Evolutionary conservation across 169 alveolate species (phyloP).

Genomic region (Cystoisospora suis): DNA sequence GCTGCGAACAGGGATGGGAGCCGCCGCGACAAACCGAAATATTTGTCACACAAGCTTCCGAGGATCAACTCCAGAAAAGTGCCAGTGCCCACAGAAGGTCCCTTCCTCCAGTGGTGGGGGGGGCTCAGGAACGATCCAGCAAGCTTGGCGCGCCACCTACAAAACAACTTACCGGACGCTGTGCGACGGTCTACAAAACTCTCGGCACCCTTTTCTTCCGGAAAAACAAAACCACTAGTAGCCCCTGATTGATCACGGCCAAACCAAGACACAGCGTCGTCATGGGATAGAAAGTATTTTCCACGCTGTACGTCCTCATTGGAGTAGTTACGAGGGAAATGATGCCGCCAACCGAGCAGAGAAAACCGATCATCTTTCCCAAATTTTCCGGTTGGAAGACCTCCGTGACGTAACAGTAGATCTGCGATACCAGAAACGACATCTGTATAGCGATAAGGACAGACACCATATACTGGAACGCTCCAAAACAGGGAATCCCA

Average conservation of each 20-base stretch:
- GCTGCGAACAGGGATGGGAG: no score
- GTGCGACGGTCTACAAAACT: background rate
- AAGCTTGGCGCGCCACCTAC: no score
- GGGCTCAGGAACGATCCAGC: no score
- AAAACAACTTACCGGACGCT: no score
- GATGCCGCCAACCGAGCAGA: conserved; percentile 37
- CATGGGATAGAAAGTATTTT: conserved; percentile 20
- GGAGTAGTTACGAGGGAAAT: conserved; percentile 33
- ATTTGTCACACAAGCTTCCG: no score
- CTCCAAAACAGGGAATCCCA: conserved; percentile 12
- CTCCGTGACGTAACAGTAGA: conserved; percentile 35
- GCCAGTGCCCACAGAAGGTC: no score
- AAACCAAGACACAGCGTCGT: background rate
- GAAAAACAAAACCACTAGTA: conserved; percentile 7
- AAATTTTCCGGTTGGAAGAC: conserved; percentile 18
- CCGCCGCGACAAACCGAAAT: no score
- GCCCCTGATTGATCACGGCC: background rate
- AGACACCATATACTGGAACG: conserved; percentile 13
- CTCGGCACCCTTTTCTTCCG: background rate
- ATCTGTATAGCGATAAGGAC: conserved; percentile 24
- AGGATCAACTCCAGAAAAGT: no score
- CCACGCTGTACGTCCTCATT: background rate
- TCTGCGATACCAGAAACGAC: conserved; percentile 37
- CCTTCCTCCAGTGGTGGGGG: no score
- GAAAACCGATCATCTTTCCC: conserved; percentile 41